Percentiles rank a stretch among this genome's conserved stretches.
phyloP scores from a whole-genome alignment of 2,329 filamentous ascomycete species.

The Stylonectria norvegica region DNA sequence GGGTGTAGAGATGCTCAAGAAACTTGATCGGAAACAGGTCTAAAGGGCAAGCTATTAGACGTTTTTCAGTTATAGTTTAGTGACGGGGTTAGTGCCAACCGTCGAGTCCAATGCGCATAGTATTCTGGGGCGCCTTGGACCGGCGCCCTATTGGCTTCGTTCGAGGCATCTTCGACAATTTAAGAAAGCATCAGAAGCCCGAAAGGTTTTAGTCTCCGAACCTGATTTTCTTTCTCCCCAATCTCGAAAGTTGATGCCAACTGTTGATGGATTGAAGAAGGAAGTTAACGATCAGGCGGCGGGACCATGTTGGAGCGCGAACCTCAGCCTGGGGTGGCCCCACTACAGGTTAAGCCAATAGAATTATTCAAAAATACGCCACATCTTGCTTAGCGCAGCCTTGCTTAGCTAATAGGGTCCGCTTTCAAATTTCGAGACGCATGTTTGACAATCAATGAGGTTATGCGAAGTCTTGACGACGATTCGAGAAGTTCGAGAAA shows the following conservation, averaged over 20 bases:
- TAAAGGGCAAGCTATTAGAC: no score
- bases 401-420: conserved; percentile 32
- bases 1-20: conserved; percentile 17
- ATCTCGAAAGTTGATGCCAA: no score
- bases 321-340: conserved; percentile 23
- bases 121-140: neutral
- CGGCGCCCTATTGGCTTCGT: conserved; percentile 5
- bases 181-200: no score
- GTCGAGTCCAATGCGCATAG: conserved; percentile 20
- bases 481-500: conserved; percentile 14
- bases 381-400: conserved; percentile 17
- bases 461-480: conserved; percentile 16
- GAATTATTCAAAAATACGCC: no score
- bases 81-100: conserved; percentile 15
- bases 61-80: conserved; percentile 1
- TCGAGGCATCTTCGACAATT: conserved; percentile 15
- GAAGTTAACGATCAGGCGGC: no score
- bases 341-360: no score
- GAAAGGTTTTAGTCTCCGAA: no score
- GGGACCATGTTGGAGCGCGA: conserved; percentile 10
- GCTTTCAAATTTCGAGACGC: conserved; percentile 30
- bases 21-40: conserved; percentile 25
- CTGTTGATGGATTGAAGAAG: no score
- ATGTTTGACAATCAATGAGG: conserved; percentile 14
- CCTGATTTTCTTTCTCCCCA: no score